Evolutionary conservation across 352 stramenopile genomes (phyloP), one percentile per base, ranked within the genome.

Genomic region (Thalassiosira livingstoniorum): DNA sequence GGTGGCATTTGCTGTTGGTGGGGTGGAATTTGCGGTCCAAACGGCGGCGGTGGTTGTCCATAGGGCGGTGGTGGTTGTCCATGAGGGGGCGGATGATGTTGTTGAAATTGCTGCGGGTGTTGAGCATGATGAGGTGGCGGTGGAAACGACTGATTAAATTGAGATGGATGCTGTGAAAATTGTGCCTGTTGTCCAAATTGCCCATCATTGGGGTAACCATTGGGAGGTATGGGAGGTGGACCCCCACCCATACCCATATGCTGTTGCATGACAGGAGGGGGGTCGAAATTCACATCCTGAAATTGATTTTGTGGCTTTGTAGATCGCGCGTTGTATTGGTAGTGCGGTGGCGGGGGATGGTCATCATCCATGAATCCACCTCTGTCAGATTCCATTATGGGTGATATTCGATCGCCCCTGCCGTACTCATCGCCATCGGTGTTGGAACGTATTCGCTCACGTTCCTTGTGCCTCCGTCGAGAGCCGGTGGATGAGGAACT

Each of bases 401-500:
- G 23, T 5, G 54, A 63, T 39, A 63, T 34, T 63, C 54, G 32
- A 39, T 58, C 47, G 7, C 47, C 23, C 10, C 54, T 4, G n/a
- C 13, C 23, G 23, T 5, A 27, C 3, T 63, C 54, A 2, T 2
- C 4, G 7, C 54, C 54, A 35, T 63, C 37, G 3, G 15, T 5
- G 15, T 37, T 34, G 4, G n/a, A 37, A 63, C 23, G 23, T 62
- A 27, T 2, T 61, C 32, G 45, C 18, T 74, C 63, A 0, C n/a
- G 2, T 60, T 71, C 65, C 23, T 74, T 37, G 1, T 64, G 32
- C 7, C 51, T 47, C 2, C 65, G 45, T 2, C 51, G 29, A 4
- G 65, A 74, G 3, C 47, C 65, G 10, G 65, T 74, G 18, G 65
- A 74, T 1, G 65, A 74, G 1, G 65, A 74, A 54, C 65, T 64